These are phyloP conservation scores for Mangifera indica DNA, from an alignment of 345 rosid species.

Conservation along the genomic window DNA sequence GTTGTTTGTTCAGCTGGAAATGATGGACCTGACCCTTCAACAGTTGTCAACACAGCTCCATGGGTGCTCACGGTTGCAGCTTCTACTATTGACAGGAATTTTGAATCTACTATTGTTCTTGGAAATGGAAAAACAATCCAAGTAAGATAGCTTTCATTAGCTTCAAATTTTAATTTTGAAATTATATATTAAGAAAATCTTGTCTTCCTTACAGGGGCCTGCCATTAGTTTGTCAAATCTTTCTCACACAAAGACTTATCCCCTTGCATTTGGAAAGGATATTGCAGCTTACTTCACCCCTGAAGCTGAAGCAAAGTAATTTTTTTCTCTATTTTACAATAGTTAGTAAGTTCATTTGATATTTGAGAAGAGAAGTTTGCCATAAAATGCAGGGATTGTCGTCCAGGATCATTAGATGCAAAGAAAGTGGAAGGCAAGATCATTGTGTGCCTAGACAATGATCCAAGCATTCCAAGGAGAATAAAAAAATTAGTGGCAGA, in stretches of 20 bases:
- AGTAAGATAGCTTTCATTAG: constrained; percentile 27
- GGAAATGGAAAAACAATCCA: constrained; percentile 44
- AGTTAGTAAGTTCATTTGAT: no score
- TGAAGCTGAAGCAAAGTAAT: constrained; percentile 56
- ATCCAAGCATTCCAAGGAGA: constrained; percentile 29
- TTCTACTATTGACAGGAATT: constrained; percentile 56
- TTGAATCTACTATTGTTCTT: constrained; percentile 50
- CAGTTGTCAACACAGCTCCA: constrained; percentile 61
- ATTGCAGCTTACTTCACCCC: constrained; percentile 55
- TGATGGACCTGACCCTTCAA: constrained; percentile 61
- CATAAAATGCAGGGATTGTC: constrained; percentile 48
- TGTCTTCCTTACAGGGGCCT: constrained; percentile 42
- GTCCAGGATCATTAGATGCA: constrained; percentile 65
- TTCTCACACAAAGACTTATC: constrained; percentile 43
- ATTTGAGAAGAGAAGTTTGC: neutral
- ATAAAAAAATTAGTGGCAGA: constrained; percentile 56
- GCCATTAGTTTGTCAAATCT: constrained; percentile 64
- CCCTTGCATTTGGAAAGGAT: constrained; percentile 55
- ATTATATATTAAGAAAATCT: neutral
- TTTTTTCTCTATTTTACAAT: neutral
- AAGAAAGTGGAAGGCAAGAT: constrained; percentile 59
- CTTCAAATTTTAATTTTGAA: neutral
- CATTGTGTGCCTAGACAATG: constrained; percentile 51
- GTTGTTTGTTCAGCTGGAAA: constrained; percentile 66
- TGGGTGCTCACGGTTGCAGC: constrained; percentile 70